These are phyloP conservation scores for Trichosanthes truncata DNA, from an alignment of 306 rosid species.

Conservation along the genomic window DNA sequence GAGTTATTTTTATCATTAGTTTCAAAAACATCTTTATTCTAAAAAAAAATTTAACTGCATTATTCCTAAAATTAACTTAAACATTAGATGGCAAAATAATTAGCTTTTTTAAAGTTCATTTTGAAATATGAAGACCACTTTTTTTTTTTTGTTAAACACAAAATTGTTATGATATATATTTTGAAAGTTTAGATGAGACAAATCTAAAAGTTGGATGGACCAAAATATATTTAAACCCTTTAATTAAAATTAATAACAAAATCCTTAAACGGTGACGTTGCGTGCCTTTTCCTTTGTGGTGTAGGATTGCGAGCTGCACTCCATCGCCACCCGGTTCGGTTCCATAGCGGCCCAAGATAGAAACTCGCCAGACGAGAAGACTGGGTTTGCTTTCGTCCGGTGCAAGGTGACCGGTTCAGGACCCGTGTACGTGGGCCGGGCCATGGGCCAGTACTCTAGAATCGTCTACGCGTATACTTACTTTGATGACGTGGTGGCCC, in stretches of 20 bases:
- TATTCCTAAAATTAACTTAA: neutral
- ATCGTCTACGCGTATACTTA: conserved; percentile 62
- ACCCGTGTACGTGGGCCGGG: conserved; percentile 71
- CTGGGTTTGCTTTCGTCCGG: conserved; percentile 66
- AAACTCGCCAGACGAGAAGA: conserved; percentile 36
- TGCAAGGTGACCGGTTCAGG: conserved; percentile 73
- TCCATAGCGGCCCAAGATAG: conserved; percentile 84
- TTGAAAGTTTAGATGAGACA: too few relatives aligned
- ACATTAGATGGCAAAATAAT: neutral
- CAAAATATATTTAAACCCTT: too few relatives aligned
- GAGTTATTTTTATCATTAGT: too few relatives aligned
- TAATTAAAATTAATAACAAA: neutral
- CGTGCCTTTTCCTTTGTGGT: neutral
- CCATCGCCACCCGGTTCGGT: conserved; percentile 65
- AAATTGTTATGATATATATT: neutral
- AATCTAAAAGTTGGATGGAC: too few relatives aligned
- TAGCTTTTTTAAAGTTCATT: neutral
- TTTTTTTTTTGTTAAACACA: too few relatives aligned
- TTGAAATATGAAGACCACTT: neutral
- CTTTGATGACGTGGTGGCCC: conserved; percentile 60
- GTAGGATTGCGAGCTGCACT: conserved; percentile 72
- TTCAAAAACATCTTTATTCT: too few relatives aligned
- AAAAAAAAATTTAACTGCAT: too few relatives aligned
- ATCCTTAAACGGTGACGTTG: neutral
- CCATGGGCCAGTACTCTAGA: conserved; percentile 66